A percentile compares a stretch with the other conserved stretches of the same genome.
Evolutionary conservation across 2,329 filamentous ascomycete species (phyloP).

Genomic region (Fusarium keratoplasticum): DNA sequence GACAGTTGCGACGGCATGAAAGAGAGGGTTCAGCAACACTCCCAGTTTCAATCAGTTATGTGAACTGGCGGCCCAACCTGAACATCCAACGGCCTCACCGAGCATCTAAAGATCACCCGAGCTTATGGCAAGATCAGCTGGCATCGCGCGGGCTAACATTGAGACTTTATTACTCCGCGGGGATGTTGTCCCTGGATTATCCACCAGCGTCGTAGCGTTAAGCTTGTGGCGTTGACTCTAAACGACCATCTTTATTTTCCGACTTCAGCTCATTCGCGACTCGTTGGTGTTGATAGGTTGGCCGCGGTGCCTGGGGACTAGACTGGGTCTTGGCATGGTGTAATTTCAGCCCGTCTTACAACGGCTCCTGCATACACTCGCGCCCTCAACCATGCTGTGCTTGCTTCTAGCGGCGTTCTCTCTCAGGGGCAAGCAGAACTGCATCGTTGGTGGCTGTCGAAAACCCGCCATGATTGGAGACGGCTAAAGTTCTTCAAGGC

Average conservation of each 20-base stretch:
- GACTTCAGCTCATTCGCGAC: neutral
- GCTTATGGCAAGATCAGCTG: neutral
- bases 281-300: neutral
- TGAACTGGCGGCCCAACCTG: neutral
- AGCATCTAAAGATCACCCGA: neutral
- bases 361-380: neutral
- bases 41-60: neutral
- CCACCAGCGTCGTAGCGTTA: neutral
- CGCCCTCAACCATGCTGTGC: neutral
- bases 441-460: neutral
- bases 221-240: constrained; percentile 8
- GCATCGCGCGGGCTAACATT: neutral
- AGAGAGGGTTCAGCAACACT: neutral
- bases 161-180: neutral
- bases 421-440: constrained; percentile 1
- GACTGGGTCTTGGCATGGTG: constrained; percentile 4
- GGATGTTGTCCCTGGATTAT: constrained; percentile 6
- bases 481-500: neutral
- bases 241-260: constrained; percentile 7
- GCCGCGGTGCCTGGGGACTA: neutral
- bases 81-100: neutral
- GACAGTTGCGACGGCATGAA: neutral
- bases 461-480: neutral
- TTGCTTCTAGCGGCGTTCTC: constrained; percentile 2
- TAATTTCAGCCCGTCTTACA: constrained; percentile 16